Evolutionary conservation across 164 flowering plant genomes (phyloP), one percentile per base, ranked within the genome.

Genomic region (Tinospora cordifolia): DNA sequence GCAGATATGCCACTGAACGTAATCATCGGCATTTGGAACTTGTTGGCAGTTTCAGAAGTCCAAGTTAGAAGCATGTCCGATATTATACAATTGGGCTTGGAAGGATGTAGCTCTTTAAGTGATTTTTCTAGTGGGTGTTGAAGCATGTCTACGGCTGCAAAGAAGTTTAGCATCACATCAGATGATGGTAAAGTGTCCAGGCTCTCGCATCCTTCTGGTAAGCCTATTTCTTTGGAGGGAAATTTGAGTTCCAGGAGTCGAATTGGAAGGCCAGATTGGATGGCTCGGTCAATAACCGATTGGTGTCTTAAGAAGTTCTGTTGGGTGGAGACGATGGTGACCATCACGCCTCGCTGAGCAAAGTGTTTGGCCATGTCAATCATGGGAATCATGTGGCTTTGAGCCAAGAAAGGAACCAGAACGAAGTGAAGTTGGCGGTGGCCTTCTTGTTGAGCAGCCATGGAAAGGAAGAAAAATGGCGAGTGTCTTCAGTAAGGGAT

Each of bases 251-350:
- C 60, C 24, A 68, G 41, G 1, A 83, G 34, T 1, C 63, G 74
- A 44, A 85, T 74, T 1, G 30, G 71, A 47, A 76, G 80, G 62
- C 79, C 79, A 1, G 74, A 63, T 24, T 51, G 34, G 0, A 26
- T 38, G 36, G 77, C 79, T 0, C 81, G 74, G 30, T 63, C 46
- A 21, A 81, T 51, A 22, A 34, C 38, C 0, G 76, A 0, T 4
- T 73, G 24, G 63, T 77, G 63, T 0, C 87, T 75, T 0, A 65
- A 30, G 8, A 82, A 81, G 63, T 82, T 83, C 12, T 41, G 62
- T 3, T 84, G 87, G 0, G 91, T 87, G n/a, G 89, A 81, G 75
- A 86, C 57, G 2, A 88, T 62, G 67, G 86, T 82, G 49, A 85
- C 71, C 1, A 30, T 46, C 6, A 71, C 74, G 1, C 86, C 83